phyloP scores from a whole-genome alignment of 306 rosid species.

The Echinosophora koreensis region DNA sequence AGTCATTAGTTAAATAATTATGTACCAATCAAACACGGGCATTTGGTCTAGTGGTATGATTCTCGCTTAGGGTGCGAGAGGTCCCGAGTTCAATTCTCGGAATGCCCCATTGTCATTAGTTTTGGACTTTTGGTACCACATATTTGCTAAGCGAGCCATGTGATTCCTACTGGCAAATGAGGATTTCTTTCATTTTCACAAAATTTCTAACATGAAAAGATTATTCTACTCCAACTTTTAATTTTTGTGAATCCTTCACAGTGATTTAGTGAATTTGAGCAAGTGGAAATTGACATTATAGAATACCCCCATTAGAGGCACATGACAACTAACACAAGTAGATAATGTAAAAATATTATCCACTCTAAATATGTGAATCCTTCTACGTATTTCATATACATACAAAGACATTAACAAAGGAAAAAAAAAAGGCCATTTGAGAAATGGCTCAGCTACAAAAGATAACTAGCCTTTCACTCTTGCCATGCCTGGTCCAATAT shows the following conservation, averaged over 20 bases:
- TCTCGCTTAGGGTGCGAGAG: conserved; percentile 83
- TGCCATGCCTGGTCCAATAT: conserved; percentile 40
- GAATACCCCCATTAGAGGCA: conserved; percentile 7
- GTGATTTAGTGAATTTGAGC: neutral
- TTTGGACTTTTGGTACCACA: too few relatives aligned
- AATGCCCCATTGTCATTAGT: conserved; percentile 55
- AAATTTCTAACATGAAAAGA: neutral
- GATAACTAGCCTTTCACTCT: conserved; percentile 39
- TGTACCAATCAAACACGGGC: neutral
- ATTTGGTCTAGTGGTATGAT: conserved; percentile 68
- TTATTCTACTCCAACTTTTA: neutral
- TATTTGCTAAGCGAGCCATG: too few relatives aligned
- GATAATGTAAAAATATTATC: conserved; percentile 33
- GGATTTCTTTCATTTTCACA: too few relatives aligned
- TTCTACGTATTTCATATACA: conserved; percentile 45
- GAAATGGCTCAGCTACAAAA: conserved; percentile 23
- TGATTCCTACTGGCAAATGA: too few relatives aligned
- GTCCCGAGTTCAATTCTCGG: conserved; percentile 82
- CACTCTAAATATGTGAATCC: conserved; percentile 43
- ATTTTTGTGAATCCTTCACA: neutral
- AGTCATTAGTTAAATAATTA: too few relatives aligned
- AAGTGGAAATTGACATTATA: neutral
- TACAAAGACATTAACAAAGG: neutral
- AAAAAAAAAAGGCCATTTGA: neutral
- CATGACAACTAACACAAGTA: conserved; percentile 14